These are phyloP conservation scores for Rutidosis leptorrhynchoides DNA, from an alignment of 129 eudicot genomes.

Conservation along the genomic window DNA sequence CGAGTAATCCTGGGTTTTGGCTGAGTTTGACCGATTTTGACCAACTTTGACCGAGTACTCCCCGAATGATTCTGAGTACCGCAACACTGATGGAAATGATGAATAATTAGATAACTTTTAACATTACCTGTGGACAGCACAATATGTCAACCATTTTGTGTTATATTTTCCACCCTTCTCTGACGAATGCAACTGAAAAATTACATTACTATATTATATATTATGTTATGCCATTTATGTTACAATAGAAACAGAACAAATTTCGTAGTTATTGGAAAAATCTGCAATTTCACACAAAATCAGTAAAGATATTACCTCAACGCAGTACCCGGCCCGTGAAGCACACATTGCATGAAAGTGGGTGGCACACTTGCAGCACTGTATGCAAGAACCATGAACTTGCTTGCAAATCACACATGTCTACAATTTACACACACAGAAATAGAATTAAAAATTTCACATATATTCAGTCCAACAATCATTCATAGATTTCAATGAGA, in stretches of 20 bases:
- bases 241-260: background rate
- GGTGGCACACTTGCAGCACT: conserved; percentile 91
- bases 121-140: conserved; percentile 73
- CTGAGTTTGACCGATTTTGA: no score
- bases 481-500: background rate
- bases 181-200: conserved; percentile 61
- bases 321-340: conserved; percentile 75
- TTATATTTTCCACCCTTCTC: conserved; percentile 60
- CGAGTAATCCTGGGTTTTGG: no score
- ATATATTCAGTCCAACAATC: background rate
- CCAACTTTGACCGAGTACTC: no score
- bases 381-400: conserved; percentile 86
- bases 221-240: background rate
- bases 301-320: conserved; percentile 57
- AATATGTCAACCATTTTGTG: conserved; percentile 72
- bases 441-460: background rate
- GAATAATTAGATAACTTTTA: background rate
- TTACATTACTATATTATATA: background rate
- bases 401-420: conserved; percentile 82
- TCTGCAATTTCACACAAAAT: background rate
- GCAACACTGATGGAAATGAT: background rate
- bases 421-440: conserved; percentile 35
- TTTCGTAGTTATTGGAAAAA: no score
- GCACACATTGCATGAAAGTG: conserved; percentile 86
- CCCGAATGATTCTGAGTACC: no score